A percentile compares a stretch with the other conserved stretches of the same genome.
Evolutionary conservation across 2,329 filamentous ascomycete genomes (phyloP).

Genomic region (Gnomoniopsis smithogilvyi): DNA sequence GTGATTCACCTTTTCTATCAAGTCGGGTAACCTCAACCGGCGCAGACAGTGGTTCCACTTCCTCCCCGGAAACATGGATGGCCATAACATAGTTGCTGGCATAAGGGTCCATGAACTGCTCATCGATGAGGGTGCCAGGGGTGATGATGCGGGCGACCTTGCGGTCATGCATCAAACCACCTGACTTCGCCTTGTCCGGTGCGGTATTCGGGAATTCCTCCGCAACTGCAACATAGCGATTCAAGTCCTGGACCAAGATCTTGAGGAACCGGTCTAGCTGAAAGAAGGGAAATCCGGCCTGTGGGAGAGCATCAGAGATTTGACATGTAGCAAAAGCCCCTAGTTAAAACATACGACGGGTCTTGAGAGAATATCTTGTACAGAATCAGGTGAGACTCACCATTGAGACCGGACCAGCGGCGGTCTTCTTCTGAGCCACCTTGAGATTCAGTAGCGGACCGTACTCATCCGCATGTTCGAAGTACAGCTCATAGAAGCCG

Average conservation of each 20-base stretch:
- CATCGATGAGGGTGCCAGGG: conserved; percentile 92
- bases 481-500: conserved; percentile 97
- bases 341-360: conserved; percentile 14
- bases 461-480: conserved; percentile 89
- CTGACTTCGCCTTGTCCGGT: conserved; percentile 67
- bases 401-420: conserved; percentile 78
- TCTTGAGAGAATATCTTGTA: conserved; percentile 3
- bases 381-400: conserved; percentile 41
- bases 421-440: conserved; percentile 77
- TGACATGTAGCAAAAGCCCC: neutral
- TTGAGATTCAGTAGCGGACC: conserved; percentile 86
- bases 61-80: conserved; percentile 52
- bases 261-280: conserved; percentile 93
- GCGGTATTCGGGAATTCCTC: conserved; percentile 83
- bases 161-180: conserved; percentile 80
- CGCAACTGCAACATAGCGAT: conserved; percentile 87
- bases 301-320: conserved; percentile 23
- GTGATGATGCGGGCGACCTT: conserved; percentile 85
- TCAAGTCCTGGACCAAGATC: conserved; percentile 84
- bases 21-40: neutral
- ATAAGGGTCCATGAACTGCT: conserved; percentile 93
- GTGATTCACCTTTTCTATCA: conserved; percentile 3
- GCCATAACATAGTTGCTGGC: conserved; percentile 91
- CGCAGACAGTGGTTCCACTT: neutral
- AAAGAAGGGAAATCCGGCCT: conserved; percentile 91